Base-by-base conservation (phyloP, 1,139 yeast species). In the Pneumocystis carinii region DNA sequence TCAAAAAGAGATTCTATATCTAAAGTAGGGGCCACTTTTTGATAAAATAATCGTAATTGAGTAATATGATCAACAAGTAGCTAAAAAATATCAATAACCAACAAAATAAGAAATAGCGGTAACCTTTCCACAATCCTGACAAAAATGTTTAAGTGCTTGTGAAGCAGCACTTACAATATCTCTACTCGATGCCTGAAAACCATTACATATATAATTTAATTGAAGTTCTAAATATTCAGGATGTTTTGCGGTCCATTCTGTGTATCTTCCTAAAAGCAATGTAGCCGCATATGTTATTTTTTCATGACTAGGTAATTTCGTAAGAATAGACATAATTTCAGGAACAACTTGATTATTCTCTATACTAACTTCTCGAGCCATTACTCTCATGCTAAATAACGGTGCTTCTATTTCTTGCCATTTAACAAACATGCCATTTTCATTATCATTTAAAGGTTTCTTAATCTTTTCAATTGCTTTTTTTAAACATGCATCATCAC, bases 401-500 rank as follows among this genome's bases (percentile, higher is more conserved):
- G 97, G 87, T 0, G 97, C 95, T 75, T 94, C 99, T 64, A 90
- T 78, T 60, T 81, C 79, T 75, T 90, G 97, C 98, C 98, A 92
- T 17, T 73, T 68, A 24, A 73, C 74, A 4, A 73, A 70, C 61
- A 72, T 72, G 6, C 74, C 73, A 59, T 68, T 68, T 10, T 69
- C 66, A 59, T 71, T 69, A 8, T 68, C 68, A 57, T 74, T 72
- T 66, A 82, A 73, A 29, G 77, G 72, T 3, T 72, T 67, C 68
- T 80, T 80, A 62, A 85, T 77, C 68, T 78, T 79, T 61, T 75
- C 76, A 71, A 83, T 84, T 27, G 90, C 88, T 62, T 83, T 80
- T 59, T 75, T 75, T 42, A 94, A 77, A 0, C 96, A 90, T 58
- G 75, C 77, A 4, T 82, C 76, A 2, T 95, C 80, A 0, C 97